These are phyloP conservation scores for Corymbia calophylla DNA, from an alignment of 441 rosid genomes.

Conservation along the genomic window DNA sequence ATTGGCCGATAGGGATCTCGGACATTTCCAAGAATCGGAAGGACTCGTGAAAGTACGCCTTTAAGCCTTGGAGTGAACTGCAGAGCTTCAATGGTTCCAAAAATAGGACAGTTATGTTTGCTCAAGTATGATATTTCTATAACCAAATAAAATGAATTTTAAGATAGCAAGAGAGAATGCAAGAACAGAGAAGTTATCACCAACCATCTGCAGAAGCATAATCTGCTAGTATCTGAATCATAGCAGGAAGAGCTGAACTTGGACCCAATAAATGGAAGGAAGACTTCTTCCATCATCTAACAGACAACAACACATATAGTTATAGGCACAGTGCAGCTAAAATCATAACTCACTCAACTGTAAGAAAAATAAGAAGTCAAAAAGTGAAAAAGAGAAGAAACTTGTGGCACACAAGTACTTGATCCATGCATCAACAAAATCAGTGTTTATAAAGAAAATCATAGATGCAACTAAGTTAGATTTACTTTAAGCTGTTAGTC, in stretches of 20 bases:
- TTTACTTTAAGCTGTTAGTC: background rate
- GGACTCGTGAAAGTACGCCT: conserved; percentile 80
- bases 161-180: background rate
- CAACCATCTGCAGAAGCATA: conserved; percentile 96
- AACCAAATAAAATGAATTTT: background rate
- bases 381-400: background rate
- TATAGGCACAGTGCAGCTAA: background rate
- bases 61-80: conserved; percentile 94
- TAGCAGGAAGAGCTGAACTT: conserved; percentile 77
- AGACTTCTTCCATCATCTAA: conserved; percentile 98
- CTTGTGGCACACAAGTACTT: background rate
- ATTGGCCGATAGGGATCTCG: conserved; percentile 84
- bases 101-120: conserved; percentile 18
- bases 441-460: background rate
- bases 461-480: background rate
- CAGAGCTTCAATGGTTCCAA: conserved; percentile 62
- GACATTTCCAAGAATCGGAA: conserved; percentile 89
- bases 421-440: background rate
- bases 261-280: conserved; percentile 73
- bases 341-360: background rate
- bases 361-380: background rate
- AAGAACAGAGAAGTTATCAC: conserved; percentile 17
- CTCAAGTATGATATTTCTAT: conserved; percentile 17
- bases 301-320: conserved; percentile 11
- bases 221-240: conserved; percentile 98